phyloP scores from a whole-genome alignment of 2,329 filamentous ascomycete species.

The Ascochyta viciae-villosae region DNA sequence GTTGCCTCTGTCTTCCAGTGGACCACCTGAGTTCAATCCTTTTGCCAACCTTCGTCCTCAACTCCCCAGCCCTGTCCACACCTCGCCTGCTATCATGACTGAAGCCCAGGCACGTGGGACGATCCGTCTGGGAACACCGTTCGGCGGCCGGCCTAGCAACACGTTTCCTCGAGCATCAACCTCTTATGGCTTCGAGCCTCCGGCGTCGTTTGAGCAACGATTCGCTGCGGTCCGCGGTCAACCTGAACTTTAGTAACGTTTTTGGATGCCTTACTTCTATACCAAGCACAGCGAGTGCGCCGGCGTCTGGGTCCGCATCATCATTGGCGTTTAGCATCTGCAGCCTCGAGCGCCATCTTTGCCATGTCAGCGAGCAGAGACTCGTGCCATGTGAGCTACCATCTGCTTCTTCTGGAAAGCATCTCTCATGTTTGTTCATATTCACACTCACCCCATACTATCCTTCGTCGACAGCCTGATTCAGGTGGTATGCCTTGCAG shows the following conservation, averaged over 20 bases:
- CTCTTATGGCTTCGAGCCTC: slow-evolving; percentile 46
- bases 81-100: slow-evolving; percentile 24
- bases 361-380: slow-evolving; percentile 29
- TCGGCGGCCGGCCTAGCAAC: slow-evolving; percentile 52
- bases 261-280: slow-evolving; percentile 30
- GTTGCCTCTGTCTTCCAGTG: slow-evolving; percentile 63
- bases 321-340: slow-evolving; percentile 43
- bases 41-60: slow-evolving; percentile 33
- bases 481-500: slow-evolving; percentile 25
- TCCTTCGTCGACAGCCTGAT: slow-evolving; percentile 20
- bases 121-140: slow-evolving; percentile 57
- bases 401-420: slow-evolving; percentile 35
- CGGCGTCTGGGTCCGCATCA: slow-evolving; percentile 39
- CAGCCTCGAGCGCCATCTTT: slow-evolving; percentile 30
- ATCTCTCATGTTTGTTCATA: slow-evolving; percentile 44
- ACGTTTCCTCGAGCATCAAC: slow-evolving; percentile 56
- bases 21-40: slow-evolving; percentile 48
- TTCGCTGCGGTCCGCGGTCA: slow-evolving; percentile 42
- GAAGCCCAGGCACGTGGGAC: slow-evolving; percentile 47
- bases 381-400: slow-evolving; percentile 29
- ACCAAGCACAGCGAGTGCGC: slow-evolving; percentile 31
- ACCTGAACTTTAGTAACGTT: slow-evolving; percentile 30
- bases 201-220: slow-evolving; percentile 50
- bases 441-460: slow-evolving; percentile 25
- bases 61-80: slow-evolving; percentile 35